These are phyloP conservation scores for Schizopora paradoxa DNA, from an alignment of 1,284 basidiomycete genomes.

Conservation along the genomic window DNA sequence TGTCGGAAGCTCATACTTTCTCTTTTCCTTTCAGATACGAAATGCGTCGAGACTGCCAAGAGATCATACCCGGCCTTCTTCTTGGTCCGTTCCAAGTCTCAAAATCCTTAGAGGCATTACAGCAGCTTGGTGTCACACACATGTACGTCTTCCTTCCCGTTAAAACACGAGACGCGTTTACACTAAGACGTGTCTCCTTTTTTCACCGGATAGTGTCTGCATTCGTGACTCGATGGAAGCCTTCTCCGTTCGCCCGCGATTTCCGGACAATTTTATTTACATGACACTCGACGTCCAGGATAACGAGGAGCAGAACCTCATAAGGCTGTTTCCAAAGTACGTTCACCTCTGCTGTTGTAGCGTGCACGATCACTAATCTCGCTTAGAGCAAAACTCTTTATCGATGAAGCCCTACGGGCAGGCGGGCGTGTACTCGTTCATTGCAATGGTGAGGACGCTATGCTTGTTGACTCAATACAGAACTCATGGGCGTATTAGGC, in stretches of 20 bases:
- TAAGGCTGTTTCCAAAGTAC: constrained; percentile 73
- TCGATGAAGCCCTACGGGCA: constrained; percentile 60
- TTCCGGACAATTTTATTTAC: constrained; percentile 76
- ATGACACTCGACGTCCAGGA: constrained; percentile 85
- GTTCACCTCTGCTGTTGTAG: constrained; percentile 24
- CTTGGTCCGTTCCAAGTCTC: constrained; percentile 88
- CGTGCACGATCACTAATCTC: constrained; percentile 12
- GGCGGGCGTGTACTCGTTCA: constrained; percentile 84
- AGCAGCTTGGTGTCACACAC: constrained; percentile 70
- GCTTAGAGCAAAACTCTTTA: constrained; percentile 72
- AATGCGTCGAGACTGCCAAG: constrained; percentile 90
- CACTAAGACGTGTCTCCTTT: constrained; percentile 6
- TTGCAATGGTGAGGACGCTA: constrained; percentile 69
- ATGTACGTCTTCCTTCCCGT: constrained; percentile 53
- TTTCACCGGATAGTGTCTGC: constrained; percentile 55
- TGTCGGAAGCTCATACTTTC: not conserved
- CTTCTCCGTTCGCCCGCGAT: constrained; percentile 82
- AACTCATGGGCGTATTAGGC: constrained; percentile 38
- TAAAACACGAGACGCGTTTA: constrained; percentile 10
- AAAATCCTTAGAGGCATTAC: constrained; percentile 68
- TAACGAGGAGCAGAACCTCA: constrained; percentile 86
- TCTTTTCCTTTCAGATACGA: constrained; percentile 62
- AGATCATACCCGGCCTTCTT: constrained; percentile 79
- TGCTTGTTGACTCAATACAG: constrained; percentile 1
- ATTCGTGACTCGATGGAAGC: constrained; percentile 85